Percentiles rank a stretch among this genome's conserved stretches.
Evolutionary conservation across 306 rosid genomes (phyloP).

Genomic region (Vicia villosa): DNA sequence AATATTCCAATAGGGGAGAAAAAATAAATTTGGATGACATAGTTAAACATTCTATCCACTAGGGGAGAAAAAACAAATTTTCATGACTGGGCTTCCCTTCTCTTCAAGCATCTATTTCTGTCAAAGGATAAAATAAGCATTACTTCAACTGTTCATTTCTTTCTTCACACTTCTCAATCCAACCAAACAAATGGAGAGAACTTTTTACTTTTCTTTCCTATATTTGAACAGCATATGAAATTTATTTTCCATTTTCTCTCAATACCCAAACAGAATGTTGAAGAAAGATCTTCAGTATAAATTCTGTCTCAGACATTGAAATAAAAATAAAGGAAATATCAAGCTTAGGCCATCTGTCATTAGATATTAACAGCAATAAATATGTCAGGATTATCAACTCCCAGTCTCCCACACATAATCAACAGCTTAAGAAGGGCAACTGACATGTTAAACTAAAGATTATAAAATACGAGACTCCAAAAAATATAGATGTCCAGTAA

Average conservation of each 20-base stretch:
- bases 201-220: background rate
- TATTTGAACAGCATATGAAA: background rate
- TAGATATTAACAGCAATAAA: constrained; percentile 10
- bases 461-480: constrained; percentile 7
- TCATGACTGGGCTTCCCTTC: background rate
- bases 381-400: constrained; percentile 10
- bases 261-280: background rate
- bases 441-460: background rate
- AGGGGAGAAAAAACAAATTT: background rate
- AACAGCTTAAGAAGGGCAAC: constrained; percentile 15
- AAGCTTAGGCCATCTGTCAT: constrained; percentile 3
- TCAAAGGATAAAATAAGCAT: background rate
- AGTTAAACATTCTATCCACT: background rate
- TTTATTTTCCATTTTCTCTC: background rate
- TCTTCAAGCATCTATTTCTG: background rate
- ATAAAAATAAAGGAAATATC: constrained; percentile 4
- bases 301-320: background rate
- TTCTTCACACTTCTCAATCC: background rate
- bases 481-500: constrained; percentile 3
- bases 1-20: background rate
- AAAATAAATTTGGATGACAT: background rate
- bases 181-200: constrained; percentile 4
- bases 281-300: background rate
- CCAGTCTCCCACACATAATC: constrained; percentile 2
- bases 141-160: background rate